A percentile compares a stretch with the other conserved stretches of the same genome.
Evolutionary conservation across 805 yeast species (phyloP).

Genomic region (Starmerella bombicola): DNA sequence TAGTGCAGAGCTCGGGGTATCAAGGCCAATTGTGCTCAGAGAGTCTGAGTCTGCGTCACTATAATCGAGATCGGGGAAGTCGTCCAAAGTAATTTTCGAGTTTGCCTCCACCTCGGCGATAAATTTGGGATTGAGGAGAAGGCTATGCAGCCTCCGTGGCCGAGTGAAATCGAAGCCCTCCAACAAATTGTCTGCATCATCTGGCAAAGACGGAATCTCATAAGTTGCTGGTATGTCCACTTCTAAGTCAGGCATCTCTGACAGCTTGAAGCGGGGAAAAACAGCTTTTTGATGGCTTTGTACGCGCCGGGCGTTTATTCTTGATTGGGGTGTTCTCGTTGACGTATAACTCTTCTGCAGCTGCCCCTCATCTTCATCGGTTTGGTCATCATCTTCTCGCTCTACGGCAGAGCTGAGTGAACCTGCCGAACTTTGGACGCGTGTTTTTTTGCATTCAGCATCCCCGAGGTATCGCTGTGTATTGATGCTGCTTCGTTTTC

Average conservation of each 20-base stretch:
- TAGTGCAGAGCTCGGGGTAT: background rate
- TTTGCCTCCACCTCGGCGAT: background rate
- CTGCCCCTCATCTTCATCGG: constrained; percentile 4
- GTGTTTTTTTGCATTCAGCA: background rate
- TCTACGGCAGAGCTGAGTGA: background rate
- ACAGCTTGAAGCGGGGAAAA: background rate
- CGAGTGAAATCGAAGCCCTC: background rate
- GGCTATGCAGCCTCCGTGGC: background rate
- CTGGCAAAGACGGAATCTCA: background rate
- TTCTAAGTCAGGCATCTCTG: constrained; percentile 1
- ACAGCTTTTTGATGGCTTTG: background rate
- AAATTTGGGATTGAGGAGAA: constrained; percentile 1
- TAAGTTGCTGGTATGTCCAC: background rate
- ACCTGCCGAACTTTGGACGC: background rate
- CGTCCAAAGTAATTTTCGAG: constrained; percentile 1
- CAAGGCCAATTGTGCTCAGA: background rate
- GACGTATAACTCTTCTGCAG: background rate
- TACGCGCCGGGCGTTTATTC: background rate
- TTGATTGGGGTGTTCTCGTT: background rate
- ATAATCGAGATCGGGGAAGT: constrained; percentile 12
- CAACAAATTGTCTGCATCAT: background rate
- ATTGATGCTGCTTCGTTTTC: background rate
- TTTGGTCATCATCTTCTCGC: constrained; percentile 1
- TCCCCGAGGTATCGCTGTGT: background rate
- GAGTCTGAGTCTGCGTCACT: background rate